phyloP scores from a whole-genome alignment of 2,329 filamentous ascomycete genomes.

The Xylaria sp. region DNA sequence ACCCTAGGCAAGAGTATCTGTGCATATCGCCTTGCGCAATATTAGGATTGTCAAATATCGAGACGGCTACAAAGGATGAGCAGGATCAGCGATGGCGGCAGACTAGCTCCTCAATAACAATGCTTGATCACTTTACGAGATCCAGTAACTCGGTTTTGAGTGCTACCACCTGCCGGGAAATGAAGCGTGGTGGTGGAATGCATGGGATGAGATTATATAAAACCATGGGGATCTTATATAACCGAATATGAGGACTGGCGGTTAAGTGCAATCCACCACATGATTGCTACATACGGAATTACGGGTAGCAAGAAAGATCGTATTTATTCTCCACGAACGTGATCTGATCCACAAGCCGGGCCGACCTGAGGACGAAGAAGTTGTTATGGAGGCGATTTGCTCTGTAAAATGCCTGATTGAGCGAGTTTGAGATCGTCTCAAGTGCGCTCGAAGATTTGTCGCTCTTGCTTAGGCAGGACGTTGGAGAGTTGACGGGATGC shows the following conservation, averaged over 20 bases:
- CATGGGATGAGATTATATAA: background rate
- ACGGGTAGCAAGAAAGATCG: conserved; percentile 19
- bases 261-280: background rate
- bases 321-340: background rate
- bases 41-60: no score
- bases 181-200: background rate
- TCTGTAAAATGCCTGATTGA: conserved; percentile 26
- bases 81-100: background rate
- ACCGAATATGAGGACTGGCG: background rate
- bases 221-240: conserved; percentile 8
- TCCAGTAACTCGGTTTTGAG: background rate
- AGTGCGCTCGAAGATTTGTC: background rate
- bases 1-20: background rate
- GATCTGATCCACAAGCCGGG: conserved; percentile 19
- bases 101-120: background rate
- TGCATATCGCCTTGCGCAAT: conserved; percentile 27
- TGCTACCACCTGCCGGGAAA: background rate
- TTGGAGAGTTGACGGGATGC: conserved; percentile 3
- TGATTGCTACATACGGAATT: conserved; percentile 20
- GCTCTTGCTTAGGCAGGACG: background rate
- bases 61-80: background rate
- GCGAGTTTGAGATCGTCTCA: background rate
- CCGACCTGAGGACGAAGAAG: background rate
- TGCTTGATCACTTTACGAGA: background rate
- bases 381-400: conserved; percentile 18